Evolutionary conservation across 768 basidiomycete genomes (phyloP), one percentile per base, ranked within the genome.

Genomic region (Agrocybe praecox): DNA sequence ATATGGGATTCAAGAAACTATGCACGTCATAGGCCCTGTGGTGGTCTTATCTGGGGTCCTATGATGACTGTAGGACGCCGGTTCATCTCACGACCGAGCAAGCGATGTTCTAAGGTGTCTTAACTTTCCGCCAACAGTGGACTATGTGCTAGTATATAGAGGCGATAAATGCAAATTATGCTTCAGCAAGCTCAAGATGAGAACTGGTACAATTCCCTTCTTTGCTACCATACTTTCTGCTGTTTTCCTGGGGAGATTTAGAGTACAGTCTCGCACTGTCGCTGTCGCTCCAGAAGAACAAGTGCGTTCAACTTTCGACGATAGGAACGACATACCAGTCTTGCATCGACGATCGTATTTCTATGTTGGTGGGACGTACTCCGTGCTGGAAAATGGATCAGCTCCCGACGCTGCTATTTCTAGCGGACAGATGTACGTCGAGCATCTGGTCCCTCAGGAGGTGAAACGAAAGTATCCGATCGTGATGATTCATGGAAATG

Each of bases 391-490:
- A 64, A 64, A 49, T 72, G 34, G 15, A 21, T 43, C 22, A 10
- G 18, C 72, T 21, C 70, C 74, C 46, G 59, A 49, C 12, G 72
- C 75, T 29, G 68, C 63, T 14, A 71, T 82, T 46, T 72, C 71
- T 21, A 68, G 69, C 49, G 79, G 77, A 1, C 80, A 82, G 48
- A 78, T 84, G 65, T 84, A 84, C 52, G 79, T 83, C 15, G 82
- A 84, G 58, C 82, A 71, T 52, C 70, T 84, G 44, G 74, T 66
- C 4, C 82, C 82, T 10, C 64, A 65, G 15, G 67, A 62, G 21
- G 71, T 76, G 12, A 77, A 70, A 9, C 74, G 72, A 47, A 69
- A 67, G 17, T 64, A 72, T 33, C 82, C 82, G 4, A 49, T 84
- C 26, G 59, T 84, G 11, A 66, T 84, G 48, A 78, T 84, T 18